A percentile compares a stretch with the other conserved stretches of the same genome.
These are phyloP conservation scores for Colletotrichum sp. DNA, from an alignment of 2,329 filamentous ascomycete genomes.

Conservation along the genomic window DNA sequence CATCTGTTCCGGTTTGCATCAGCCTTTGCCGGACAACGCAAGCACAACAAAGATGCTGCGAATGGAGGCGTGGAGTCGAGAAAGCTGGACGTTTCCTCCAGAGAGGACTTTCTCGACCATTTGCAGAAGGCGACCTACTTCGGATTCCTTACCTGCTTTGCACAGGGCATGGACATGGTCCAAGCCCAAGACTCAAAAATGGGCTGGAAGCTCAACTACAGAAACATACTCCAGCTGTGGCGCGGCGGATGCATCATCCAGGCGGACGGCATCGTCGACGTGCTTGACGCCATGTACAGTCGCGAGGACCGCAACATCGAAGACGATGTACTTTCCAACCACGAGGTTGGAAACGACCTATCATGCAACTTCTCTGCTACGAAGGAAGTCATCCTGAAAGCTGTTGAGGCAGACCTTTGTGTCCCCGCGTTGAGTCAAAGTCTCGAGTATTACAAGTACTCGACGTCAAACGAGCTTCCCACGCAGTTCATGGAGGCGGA, in stretches of 20 bases:
- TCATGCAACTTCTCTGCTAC: conserved; percentile 53
- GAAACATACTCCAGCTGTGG: conserved; percentile 65
- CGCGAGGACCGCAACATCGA: conserved; percentile 41
- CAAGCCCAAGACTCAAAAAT: conserved; percentile 61
- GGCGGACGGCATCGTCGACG: conserved; percentile 66
- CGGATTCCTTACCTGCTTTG: conserved; percentile 65
- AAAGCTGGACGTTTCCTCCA: conserved; percentile 41
- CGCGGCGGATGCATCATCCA: conserved; percentile 75
- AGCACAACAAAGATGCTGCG: not conserved
- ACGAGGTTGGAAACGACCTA: conserved; percentile 57
- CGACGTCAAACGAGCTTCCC: conserved; percentile 62
- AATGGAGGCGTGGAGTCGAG: conserved; percentile 48
- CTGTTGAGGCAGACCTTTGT: conserved; percentile 61
- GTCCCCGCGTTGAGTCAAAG: conserved; percentile 65
- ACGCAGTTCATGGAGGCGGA: conserved; percentile 75
- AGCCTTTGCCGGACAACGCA: conserved; percentile 61
- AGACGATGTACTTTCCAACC: conserved; percentile 42
- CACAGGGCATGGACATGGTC: conserved; percentile 71
- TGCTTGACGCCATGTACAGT: conserved; percentile 55
- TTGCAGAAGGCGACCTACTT: conserved; percentile 67
- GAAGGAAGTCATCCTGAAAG: conserved; percentile 61
- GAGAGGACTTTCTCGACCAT: conserved; percentile 57
- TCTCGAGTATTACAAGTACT: conserved; percentile 72
- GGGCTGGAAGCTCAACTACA: conserved; percentile 62
- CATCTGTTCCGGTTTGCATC: conserved; percentile 70